Base-by-base conservation (phyloP, 2,329 filamentous ascomycete genomes). In the Stagonosporopsis chrysanthemi region DNA sequence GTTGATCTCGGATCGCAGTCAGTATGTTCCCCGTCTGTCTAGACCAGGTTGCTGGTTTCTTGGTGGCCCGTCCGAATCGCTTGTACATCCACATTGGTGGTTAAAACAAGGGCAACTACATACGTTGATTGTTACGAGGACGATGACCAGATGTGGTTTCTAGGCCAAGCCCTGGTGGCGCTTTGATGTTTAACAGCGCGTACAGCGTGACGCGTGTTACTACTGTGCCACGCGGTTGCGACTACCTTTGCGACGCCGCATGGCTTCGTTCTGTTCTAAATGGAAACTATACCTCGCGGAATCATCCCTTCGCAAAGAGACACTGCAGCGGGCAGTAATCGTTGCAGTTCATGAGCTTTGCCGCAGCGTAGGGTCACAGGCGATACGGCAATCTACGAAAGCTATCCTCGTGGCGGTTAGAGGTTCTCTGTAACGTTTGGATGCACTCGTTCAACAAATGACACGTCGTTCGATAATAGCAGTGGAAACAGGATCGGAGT, bases 181-280 rank as follows among this genome's bases (percentile, higher is more conserved):
- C 31, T 19, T 28, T 49, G 54, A 52, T 44, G 44, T 23, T 19
- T 41, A 35, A 44, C 43, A 57, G 49, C 48, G 48, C 43, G 44
- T 41, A 49, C 49, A 44, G 44, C 48, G 44, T 26, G n/a, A 36
- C 39, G 43, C 42, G 15, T 48, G 54, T 33, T 31, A 56, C 29
- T 31, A 36, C n/a, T 9, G 47, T 47, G 44, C 44, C 43, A 57
- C 44, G 24, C 33, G 54, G 33, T 42, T 48, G 22, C 43, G 48
- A 41, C 26, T 31, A 17, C n/a, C 28, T 44, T 15, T 36, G 36
- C 14, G 48, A 35, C 9, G 39, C 24, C 43, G 38, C 43, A 43
- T 43, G 42, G 53, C 47, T 35, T 52, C 48, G 29, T 52, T 33
- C 39, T 39, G 31, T 57, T 41, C 39, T 43, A 52, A 43, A 33